Conservation (phyloP, 2,329 filamentous ascomycete species). For the Verruconis gallopava region DNA sequence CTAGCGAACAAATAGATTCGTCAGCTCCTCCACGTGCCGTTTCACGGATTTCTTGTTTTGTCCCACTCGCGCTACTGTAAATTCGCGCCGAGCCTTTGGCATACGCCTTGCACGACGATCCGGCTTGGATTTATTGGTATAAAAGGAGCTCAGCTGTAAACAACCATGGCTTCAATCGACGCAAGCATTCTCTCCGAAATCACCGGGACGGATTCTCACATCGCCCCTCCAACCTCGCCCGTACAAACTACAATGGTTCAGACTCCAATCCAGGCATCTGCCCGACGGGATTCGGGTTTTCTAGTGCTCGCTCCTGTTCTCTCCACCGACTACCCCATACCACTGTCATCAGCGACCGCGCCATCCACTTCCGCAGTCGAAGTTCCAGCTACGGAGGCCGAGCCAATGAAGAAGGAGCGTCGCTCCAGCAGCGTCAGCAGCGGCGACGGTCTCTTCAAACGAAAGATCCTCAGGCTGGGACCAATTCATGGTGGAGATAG, state of each 20-base stretch:
- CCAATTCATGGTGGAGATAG: conserved; percentile 51
- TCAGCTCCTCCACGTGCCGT: background rate
- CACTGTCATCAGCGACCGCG: conserved; percentile 6
- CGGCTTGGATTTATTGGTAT: background rate
- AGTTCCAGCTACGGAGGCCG: background rate
- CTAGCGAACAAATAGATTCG: background rate
- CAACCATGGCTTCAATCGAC: conserved; percentile 2
- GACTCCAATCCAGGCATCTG: background rate
- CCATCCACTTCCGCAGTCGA: conserved; percentile 5
- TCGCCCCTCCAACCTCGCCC: background rate
- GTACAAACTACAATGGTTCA: background rate
- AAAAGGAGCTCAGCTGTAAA: background rate
- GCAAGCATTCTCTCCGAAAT: background rate
- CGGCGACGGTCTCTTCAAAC: conserved; percentile 19
- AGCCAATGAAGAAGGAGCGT: conserved; percentile 20
- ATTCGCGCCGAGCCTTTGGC: background rate
- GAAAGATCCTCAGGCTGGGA: conserved; percentile 48
- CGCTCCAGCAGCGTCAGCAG: conserved; percentile 35
- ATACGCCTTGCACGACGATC: background rate
- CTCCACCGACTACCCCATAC: conserved; percentile 5
- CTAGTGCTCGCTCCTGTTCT: conserved; percentile 13
- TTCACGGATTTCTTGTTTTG: background rate
- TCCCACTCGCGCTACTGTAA: background rate
- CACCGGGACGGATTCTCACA: background rate
- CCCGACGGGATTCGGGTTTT: conserved; percentile 10